Conservation (phyloP, 2,329 filamentous ascomycete genomes). For the Rasamsonia emersonii region DNA sequence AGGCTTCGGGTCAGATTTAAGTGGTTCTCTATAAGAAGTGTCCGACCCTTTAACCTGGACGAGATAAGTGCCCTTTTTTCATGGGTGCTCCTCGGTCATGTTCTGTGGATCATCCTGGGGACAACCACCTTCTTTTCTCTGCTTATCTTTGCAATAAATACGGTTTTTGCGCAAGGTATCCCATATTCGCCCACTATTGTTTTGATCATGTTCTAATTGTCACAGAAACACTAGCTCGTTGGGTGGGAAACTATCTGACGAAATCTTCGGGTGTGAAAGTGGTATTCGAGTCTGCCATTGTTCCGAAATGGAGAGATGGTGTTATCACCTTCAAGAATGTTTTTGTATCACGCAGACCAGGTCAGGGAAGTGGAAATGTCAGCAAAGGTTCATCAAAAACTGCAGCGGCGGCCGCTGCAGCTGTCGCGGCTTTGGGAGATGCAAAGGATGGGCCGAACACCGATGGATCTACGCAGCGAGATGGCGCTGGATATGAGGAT, state of each 20-base stretch:
- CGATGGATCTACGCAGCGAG: conserved; percentile 23
- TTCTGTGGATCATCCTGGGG: conserved; percentile 91
- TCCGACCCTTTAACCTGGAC: conserved; percentile 87
- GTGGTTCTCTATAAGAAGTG: conserved; percentile 92
- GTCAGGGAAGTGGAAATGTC: conserved; percentile 71
- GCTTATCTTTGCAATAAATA: conserved; percentile 85
- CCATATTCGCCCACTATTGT: conserved; percentile 12
- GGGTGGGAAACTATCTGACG: conserved; percentile 92
- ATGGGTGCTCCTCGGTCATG: conserved; percentile 87
- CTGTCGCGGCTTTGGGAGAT: conserved; percentile 53
- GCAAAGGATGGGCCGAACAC: conserved; percentile 36
- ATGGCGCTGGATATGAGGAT: conserved; percentile 39
- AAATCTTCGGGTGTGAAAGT: conserved; percentile 88
- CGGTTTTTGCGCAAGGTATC: conserved; percentile 84
- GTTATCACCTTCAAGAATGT: conserved; percentile 97
- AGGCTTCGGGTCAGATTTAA: conserved; percentile 87
- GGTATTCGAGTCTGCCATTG: conserved; percentile 94
- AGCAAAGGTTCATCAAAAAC: conserved; percentile 83
- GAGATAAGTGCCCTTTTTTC: conserved; percentile 94
- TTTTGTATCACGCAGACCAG: conserved; percentile 84
- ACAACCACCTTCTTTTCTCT: conserved; percentile 97
- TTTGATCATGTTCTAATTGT: conserved; percentile 13
- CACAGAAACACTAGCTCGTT: conserved; percentile 78
- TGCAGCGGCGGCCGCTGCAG: conserved; percentile 78
- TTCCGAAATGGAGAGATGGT: conserved; percentile 88